Evolutionary conservation across 495 filamentous ascomycete species (phyloP), one percentile per base, ranked within the genome.

Genomic region (Articulospora tetracladia): DNA sequence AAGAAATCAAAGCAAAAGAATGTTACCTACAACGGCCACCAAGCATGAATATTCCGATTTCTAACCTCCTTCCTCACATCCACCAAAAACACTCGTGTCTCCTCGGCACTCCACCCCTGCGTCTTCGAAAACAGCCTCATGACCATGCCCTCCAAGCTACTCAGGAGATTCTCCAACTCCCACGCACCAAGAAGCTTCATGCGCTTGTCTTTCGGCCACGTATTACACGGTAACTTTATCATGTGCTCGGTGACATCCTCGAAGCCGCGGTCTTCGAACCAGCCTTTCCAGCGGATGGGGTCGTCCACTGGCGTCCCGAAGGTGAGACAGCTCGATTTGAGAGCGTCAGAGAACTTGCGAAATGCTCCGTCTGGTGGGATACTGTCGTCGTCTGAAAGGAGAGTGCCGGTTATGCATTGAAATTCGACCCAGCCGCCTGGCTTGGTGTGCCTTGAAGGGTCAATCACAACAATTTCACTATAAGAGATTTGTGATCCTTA

Each of bases 61-160:
- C 30, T 68, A 30, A 88, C 55, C 41, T 81, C 83, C n/a, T 74
- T 74, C 44, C 78, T 74, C 3, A 84, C 74, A n/a, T 80, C 72
- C 10, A 75, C 77, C 2, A 83, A 71, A 57, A 86, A 73, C 11
- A 74, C 75, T 59, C 84, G 76, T 23, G 82, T 76, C 65, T 87
- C 73, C 22, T 74, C 74, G 25, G 55, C 70, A 17, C 55, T 76
- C 77, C 80, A 83, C 2, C 81, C 79, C 12, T 83, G 72, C 20
- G 79, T 72, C 19, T 77, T 75, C 0, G 81, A 85, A 61, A 86
- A 65, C 23, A 54, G 60, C 30, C 62, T 51, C 32, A 65, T 28
- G 52, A 53, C 57, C 36, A 66, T 58, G 7, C 47, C 59, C 4
- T 30, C 47, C 13, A 57, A 8, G 46, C 63, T 59, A n/a, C 30